Base-by-base conservation (phyloP, 163 green algal species). In the Trebouxia gelatinosa region DNA sequence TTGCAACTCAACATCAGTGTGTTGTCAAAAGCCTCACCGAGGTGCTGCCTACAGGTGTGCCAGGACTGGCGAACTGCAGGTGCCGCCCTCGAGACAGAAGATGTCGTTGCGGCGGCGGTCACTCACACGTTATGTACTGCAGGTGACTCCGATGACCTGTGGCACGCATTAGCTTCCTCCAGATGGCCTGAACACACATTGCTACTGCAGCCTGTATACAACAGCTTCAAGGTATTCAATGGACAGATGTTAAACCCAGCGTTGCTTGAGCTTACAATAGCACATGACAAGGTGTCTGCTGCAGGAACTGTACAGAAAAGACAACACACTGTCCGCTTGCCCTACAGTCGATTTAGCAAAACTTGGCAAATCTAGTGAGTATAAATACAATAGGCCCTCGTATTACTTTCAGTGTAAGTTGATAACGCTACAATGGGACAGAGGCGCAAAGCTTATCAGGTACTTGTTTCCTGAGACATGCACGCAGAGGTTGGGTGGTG, bases 321-420 rank as follows among this genome's bases (percentile, higher is more conserved):
- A 72, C 64, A 72, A 72, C 35, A 37, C 34, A 3, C 21, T 3
- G 0, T 72, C 35, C 21, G 64, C 64, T 21, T 72, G 23, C 35
- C 64, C 64, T 37, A 23, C 50, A 28, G 34, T 72, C 21, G 64
- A 72, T n/a, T 37, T 72, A 26, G 64, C 64, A 7, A 34, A 5
- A 7, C 3, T 34, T n/a, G 64, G 64, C 5, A 72, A 50, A 35
- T 72, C 35, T 37, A 72, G 64, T 23, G 50, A 35, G 5, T 72
- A 23, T 21, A 72, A 51, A 37, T 72, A 72, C 64, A 72, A 72
- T 19, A 46, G 9, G 23, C 35, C 64, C 32, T 6, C 3, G 2
- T 6, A 21, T 7, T 72, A 54, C 38, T 72, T 54, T 37, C 64
- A 72, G 37, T 72, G 64, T 37, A 72, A 37, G n/a, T 37, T 72